Conservation (phyloP, 768 basidiomycete genomes). For the Lactarius evosmus region DNA sequence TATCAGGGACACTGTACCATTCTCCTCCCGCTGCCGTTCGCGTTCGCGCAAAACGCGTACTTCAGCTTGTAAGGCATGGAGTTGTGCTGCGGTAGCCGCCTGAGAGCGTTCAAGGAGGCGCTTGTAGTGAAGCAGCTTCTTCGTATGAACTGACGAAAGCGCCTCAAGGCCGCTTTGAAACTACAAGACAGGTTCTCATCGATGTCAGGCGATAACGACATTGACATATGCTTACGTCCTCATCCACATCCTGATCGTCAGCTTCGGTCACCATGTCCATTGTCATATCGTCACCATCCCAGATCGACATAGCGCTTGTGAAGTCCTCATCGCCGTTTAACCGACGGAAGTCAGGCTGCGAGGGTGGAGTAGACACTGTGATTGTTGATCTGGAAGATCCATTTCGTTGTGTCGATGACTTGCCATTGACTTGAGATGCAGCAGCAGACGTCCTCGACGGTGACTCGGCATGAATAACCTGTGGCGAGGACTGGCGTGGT, state of each 20-base stretch:
- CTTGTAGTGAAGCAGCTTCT: slow-evolving; percentile 70
- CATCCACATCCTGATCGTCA: slow-evolving; percentile 62
- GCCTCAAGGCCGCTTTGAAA: slow-evolving; percentile 44
- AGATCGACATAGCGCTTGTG: slow-evolving; percentile 35
- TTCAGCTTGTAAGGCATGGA: slow-evolving; percentile 84
- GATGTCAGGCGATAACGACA: slow-evolving; percentile 5
- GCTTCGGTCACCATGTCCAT: slow-evolving; percentile 66
- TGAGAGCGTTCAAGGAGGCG: slow-evolving; percentile 79
- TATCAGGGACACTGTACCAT: slow-evolving; percentile 22
- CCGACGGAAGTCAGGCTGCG: slow-evolving; percentile 27
- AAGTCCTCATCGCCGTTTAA: slow-evolving; percentile 32
- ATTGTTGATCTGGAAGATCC: slow-evolving; percentile 23
- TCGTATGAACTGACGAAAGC: slow-evolving; percentile 43
- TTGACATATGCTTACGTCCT: slow-evolving; percentile 48
- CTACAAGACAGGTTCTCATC: slow-evolving; percentile 32
- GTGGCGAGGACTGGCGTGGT: slow-evolving; percentile 25
- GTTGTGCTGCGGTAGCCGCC: slow-evolving; percentile 71
- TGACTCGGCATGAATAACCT: slow-evolving; percentile 27
- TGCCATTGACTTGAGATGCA: slow-evolving; percentile 31
- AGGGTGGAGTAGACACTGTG: slow-evolving; percentile 14
- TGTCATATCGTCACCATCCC: slow-evolving; percentile 60
- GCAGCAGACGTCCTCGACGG: slow-evolving; percentile 23
- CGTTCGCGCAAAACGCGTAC: slow-evolving; percentile 59
- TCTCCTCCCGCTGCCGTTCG: slow-evolving; percentile 34
- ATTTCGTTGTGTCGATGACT: slow-evolving; percentile 30